Evolutionary conservation across 441 rosid genomes (phyloP), one percentile per base, ranked within the genome.

Genomic region (Corymbia citriodora): DNA sequence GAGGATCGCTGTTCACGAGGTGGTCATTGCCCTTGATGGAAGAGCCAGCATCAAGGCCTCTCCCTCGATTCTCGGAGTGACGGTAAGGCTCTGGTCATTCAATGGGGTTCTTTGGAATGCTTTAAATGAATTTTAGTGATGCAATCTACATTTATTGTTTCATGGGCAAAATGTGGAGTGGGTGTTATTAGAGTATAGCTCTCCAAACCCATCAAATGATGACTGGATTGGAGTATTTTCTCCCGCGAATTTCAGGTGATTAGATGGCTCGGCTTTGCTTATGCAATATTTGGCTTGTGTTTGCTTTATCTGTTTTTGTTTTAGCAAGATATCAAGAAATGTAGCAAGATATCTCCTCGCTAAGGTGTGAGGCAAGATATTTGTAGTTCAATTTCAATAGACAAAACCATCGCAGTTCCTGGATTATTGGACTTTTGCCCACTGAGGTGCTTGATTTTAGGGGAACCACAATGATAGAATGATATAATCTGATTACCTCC

Each of bases 211-310:
- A 85, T 94, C 97, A 31, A 89, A 87, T 92, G 96, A 93, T 93
- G 97, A 97, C 88, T 97, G 99, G 97, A 95, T 97, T 92, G 99
- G 96, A 90, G 98, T 97, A 74, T 96, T 97, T 93, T 97, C 99
- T 90, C 98, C 98, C 68, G 95, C 95, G 61, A 93, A 96, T 92
- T 95, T 97, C 94, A 96, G 95, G 99, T 96, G 91, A 88, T 54
- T 55, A 21, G 50, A 87, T 55, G 59, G 86, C 40, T 74, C 31
- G 17, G 12, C 33, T 50, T 89, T 85, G 27, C 52, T 40, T 63
- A 55, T 5, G 6, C 54, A 36, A 40, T 13, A 52, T 29, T 27
- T 5, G 48, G 33, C 8, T 85, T 85, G 25, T 19, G 31, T 63
- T 19, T 25, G 45, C 55, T 48, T 85, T 25, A 52, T 19, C 49